Base-by-base conservation (phyloP, 1,284 basidiomycete species). In the Irpex lacteus region DNA sequence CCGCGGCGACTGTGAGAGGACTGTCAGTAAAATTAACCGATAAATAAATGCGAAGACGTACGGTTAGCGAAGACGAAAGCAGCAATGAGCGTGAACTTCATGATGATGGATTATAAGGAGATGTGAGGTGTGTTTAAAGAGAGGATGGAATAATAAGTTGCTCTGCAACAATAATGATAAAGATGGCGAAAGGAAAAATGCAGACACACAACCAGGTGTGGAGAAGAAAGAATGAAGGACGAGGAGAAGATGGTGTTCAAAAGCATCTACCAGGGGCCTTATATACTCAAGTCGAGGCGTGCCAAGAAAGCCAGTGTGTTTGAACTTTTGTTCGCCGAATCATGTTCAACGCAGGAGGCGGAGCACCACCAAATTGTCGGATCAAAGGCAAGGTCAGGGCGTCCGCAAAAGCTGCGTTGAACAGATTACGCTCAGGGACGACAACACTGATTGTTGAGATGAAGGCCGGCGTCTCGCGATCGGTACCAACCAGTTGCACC, bases 141-240 rank as follows among this genome's bases (percentile, higher is more conserved):
- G 18, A 53, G 21, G 21, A 26, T 19, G 50, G 21, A 26, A 53
- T 18, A 26, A 53, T 53, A 26, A 19, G 54, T 56, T 56, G 54
- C 54, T 56, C 54, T 18, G 54, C 54, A 56, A 56, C 54, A 56
- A 56, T 56, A 56, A 56, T 32, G 21, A 56, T 56, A 34, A 34
- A 44, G 40, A 36, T 21, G 34, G 8, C 21, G 19, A 56, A 15
- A 26, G 34, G 26, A 56, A 56, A 56, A 34, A 8, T 56, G 54
- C 54, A 36, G 21, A 36, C 54, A 56, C 54, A 56, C 54, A 56
- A 56, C 54, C 54, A 36, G 54, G 54, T 56, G 54, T 21, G 54
- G 11, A 56, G 54, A 56, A 56, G 54, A 56, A 56, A 44, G 26
- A 44, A 36, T 34, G 54, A 56, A 56, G 54, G 32, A 56, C 34